These are phyloP conservation scores for Salix udensis DNA, from an alignment of 345 rosid genomes.

Conservation along the genomic window DNA sequence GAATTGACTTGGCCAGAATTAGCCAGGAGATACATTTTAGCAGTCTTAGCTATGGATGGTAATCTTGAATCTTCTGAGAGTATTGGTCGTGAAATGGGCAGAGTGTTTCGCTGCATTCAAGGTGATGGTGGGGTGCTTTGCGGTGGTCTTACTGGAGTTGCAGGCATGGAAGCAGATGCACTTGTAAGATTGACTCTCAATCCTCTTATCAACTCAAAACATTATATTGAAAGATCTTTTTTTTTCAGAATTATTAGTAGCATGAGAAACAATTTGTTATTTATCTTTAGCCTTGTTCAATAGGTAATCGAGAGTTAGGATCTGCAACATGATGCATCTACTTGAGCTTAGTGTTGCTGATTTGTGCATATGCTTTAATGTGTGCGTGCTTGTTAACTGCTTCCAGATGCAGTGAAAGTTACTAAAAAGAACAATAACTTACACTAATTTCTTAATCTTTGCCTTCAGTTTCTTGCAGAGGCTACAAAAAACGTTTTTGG, in stretches of 20 bases:
- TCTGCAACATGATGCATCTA: neutral
- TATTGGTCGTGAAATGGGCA: conserved; percentile 76
- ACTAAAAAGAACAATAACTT: neutral
- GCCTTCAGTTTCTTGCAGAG: conserved; percentile 94
- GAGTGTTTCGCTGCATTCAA: conserved; percentile 82
- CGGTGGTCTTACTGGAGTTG: conserved; percentile 89
- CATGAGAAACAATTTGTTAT: neutral
- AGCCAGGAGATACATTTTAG: conserved; percentile 78
- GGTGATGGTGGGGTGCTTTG: conserved; percentile 98
- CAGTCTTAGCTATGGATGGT: conserved; percentile 80
- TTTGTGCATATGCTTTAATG: neutral
- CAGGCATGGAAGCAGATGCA: conserved; percentile 97
- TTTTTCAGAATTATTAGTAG: neutral
- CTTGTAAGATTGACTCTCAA: conserved; percentile 52
- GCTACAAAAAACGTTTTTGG: conserved; percentile 74
- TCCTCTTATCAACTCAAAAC: neutral
- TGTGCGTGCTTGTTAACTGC: neutral
- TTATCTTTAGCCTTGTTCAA: neutral
- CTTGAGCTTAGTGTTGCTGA: neutral
- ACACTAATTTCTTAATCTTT: conserved; percentile 24
- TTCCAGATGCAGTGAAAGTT: neutral
- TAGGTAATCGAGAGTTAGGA: too few relatives aligned
- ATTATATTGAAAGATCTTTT: neutral
- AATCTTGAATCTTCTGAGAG: conserved; percentile 80
- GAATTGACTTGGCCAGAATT: conserved; percentile 94